Percentiles rank a stretch among this genome's conserved stretches.
These are phyloP conservation scores for Carex kokanica DNA, from an alignment of 176 grass and related monocot species.

Conservation along the genomic window DNA sequence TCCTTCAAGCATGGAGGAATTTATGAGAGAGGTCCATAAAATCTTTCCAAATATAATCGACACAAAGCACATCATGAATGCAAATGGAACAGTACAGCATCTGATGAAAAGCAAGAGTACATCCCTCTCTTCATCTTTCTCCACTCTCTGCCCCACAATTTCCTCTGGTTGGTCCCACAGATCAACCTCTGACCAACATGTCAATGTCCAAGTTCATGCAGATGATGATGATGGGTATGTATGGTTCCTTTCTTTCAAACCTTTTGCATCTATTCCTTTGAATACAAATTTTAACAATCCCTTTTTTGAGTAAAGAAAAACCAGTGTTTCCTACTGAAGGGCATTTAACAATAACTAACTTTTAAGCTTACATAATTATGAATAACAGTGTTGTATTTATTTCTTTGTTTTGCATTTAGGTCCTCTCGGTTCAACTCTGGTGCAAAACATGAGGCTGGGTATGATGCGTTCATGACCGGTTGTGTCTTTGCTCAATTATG, in stretches of 20 bases:
- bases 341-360: neutral
- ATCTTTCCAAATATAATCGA: constrained; percentile 68
- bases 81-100: constrained; percentile 39
- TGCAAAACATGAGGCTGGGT: constrained; percentile 90
- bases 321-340: neutral
- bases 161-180: constrained; percentile 27
- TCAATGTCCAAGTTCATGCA: constrained; percentile 65
- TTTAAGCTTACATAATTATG: constrained; percentile 24
- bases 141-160: constrained; percentile 53
- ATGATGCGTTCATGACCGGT: constrained; percentile 97
- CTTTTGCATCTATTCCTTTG: constrained; percentile 8
- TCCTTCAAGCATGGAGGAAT: constrained; percentile 72
- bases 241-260: constrained; percentile 27
- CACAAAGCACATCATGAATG: constrained; percentile 80
- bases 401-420: constrained; percentile 42
- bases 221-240: constrained; percentile 74
- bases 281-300: too few relatives aligned
- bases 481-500: constrained; percentile 81
- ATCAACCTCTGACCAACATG: constrained; percentile 23
- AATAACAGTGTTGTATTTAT: neutral
- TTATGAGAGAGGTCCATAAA: constrained; percentile 55
- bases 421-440: constrained; percentile 83
- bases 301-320: neutral
- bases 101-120: constrained; percentile 76
- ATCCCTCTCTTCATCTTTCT: constrained; percentile 91